phyloP scores from a whole-genome alignment of 1,284 basidiomycete genomes.

The Ustanciosporium gigantosporum region DNA sequence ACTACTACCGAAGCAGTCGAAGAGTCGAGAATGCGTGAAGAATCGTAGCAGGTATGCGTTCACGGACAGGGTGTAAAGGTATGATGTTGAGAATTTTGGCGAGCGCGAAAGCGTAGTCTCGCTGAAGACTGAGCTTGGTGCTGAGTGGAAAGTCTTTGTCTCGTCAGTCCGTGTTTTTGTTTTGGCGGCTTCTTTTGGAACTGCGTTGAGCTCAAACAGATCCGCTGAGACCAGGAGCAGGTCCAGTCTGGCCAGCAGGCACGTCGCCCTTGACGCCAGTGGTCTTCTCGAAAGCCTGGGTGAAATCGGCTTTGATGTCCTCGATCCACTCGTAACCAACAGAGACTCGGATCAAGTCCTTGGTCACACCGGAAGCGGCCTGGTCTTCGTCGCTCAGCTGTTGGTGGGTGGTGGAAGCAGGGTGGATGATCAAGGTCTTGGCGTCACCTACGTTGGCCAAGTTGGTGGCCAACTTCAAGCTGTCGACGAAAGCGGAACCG shows the following conservation, averaged over 20 bases:
- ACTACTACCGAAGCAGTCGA: too few relatives aligned
- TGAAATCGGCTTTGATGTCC: constrained; percentile 75
- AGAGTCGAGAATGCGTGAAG: too few relatives aligned
- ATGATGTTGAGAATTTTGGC: too few relatives aligned
- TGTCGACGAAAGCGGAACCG: constrained; percentile 75
- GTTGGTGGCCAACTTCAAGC: constrained; percentile 69
- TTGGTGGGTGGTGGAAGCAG: constrained; percentile 79
- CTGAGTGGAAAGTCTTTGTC: too few relatives aligned
- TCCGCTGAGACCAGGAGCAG: constrained; percentile 43
- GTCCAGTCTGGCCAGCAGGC: constrained; percentile 28
- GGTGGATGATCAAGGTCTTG: constrained; percentile 66
- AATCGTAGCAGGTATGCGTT: too few relatives aligned
- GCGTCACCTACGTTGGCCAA: constrained; percentile 56
- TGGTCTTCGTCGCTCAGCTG: constrained; percentile 76
- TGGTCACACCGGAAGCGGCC: constrained; percentile 73
- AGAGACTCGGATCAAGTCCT: constrained; percentile 76
- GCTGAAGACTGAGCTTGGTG: too few relatives aligned
- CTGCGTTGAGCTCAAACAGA: too few relatives aligned
- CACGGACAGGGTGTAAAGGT: too few relatives aligned
- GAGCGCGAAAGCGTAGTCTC: too few relatives aligned
- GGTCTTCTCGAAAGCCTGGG: constrained; percentile 65
- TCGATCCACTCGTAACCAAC: constrained; percentile 83
- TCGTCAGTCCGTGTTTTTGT: too few relatives aligned
- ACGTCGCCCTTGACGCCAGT: constrained; percentile 32
- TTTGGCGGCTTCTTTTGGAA: too few relatives aligned